These are phyloP conservation scores for Aquilaria sinensis DNA, from an alignment of 345 rosid genomes.

Conservation along the genomic window DNA sequence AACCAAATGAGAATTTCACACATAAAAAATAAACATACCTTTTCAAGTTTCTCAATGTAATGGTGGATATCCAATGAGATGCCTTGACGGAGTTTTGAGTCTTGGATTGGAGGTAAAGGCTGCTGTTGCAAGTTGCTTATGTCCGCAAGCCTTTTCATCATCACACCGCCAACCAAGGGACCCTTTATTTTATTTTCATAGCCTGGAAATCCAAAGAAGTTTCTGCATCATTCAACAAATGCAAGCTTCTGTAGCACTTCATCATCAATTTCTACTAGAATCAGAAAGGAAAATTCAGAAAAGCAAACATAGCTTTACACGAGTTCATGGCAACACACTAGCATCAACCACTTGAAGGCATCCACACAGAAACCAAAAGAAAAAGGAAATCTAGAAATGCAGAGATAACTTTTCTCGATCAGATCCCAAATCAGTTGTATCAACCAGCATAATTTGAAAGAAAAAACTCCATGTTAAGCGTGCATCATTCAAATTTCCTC, in stretches of 20 bases:
- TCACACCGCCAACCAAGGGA: constrained; percentile 22
- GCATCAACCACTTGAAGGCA: no score
- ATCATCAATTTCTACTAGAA: no score
- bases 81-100: constrained; percentile 20
- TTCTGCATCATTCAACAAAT: constrained; percentile 8
- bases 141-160: constrained; percentile 44
- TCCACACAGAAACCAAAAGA: no score
- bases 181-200: constrained; percentile 24
- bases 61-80: constrained; percentile 24
- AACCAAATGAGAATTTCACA: not conserved
- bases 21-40: constrained; percentile 20
- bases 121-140: constrained; percentile 46
- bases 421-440: no score
- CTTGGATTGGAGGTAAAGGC: constrained; percentile 20
- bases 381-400: no score
- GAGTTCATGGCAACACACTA: no score
- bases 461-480: no score
- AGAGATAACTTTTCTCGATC: no score
- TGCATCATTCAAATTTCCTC: no score
- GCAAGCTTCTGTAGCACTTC: not conserved
- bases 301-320: no score
- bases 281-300: no score
- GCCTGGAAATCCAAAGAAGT: constrained; percentile 19
- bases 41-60: constrained; percentile 37
- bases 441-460: no score